A percentile compares a stretch with the other conserved stretches of the same genome.
phyloP scores from a whole-genome alignment of 2,329 filamentous ascomycete genomes.

The Ophiocordyceps camponoti-rufipedis region DNA sequence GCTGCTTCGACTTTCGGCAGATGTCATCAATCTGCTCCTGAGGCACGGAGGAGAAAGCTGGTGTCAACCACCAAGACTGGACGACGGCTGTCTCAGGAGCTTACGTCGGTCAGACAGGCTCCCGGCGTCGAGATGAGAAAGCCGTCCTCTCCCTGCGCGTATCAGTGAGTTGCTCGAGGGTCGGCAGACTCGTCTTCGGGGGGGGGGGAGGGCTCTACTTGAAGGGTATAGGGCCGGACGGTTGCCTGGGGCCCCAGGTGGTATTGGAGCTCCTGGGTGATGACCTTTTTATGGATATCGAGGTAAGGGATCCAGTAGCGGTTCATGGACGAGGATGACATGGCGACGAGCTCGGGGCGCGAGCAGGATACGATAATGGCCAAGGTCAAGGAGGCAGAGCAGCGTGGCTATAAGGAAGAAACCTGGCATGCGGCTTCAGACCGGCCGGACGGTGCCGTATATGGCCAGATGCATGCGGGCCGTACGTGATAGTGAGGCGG shows the following conservation, averaged over 20 bases:
- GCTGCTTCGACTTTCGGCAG: slow-evolving; percentile 37
- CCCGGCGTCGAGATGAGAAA: slow-evolving; percentile 41
- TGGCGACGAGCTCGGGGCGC: slow-evolving; percentile 1
- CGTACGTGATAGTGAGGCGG: slow-evolving; percentile 1
- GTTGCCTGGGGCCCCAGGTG: slow-evolving; percentile 40
- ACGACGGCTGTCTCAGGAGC: slow-evolving; percentile 6
- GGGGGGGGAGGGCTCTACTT: no score
- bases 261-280: slow-evolving; percentile 37
- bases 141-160: slow-evolving; percentile 36
- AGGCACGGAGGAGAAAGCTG: neutral
- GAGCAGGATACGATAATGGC: neutral
- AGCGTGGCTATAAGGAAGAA: neutral
- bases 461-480: slow-evolving; percentile 1
- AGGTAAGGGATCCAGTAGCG: slow-evolving; percentile 42
- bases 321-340: slow-evolving; percentile 24
- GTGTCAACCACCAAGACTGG: slow-evolving; percentile 4
- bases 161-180: neutral
- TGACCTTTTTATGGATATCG: slow-evolving; percentile 42
- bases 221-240: slow-evolving; percentile 35
- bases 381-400: neutral
- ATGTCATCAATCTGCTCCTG: slow-evolving; percentile 45
- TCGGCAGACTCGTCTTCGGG: neutral
- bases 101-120: slow-evolving; percentile 39
- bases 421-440: neutral
- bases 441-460: neutral